Base-by-base conservation (phyloP, 2,329 filamentous ascomycete species). In the Phialophora chinensis region DNA sequence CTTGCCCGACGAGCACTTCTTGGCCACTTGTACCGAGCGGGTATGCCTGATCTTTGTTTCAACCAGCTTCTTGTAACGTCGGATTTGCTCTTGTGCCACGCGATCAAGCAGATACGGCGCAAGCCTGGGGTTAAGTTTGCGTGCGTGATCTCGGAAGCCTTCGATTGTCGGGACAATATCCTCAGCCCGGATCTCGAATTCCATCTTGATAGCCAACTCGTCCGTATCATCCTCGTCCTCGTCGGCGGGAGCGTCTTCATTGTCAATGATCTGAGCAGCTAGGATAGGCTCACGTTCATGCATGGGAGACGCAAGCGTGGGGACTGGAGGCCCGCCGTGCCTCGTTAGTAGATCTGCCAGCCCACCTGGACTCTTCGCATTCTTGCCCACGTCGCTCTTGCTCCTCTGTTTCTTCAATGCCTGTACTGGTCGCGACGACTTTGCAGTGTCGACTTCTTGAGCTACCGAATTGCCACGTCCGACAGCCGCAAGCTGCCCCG, bases 71-170 rank as follows among this genome's bases (percentile, higher is more conserved):
- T 93, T 95, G 78, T 93, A 96, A 63, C 93, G 87, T 66, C 88
- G 82, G 55, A 90, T 82, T 76, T 97, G 92, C 74, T 96, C 92
- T 70, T 91, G 86, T 0, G 91, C 91, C 71, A 97, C 90, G 54
- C 93, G 88, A 33, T 95, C 90, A 14, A 94, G 86, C 69, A 97
- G 83, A 77, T 88, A 83, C 8, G 83, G 79, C n/a, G 82, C 81
- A 65, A 96, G 81, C 11, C 83, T 80, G n/a, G 92, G 91, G 73
- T 96, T 96, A 52, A 96, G 79, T 66, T 86, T 84, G 54, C 88
- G 79, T 20, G 94, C 86, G 74, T 96, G 90, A 27, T 87, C 83
- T 71, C 87, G 88, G 79, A 97, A 97, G 0, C 93, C 93, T 66
- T 88, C 86, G 27, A 89, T 79, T 20, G 87, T 93, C 0, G 93